Evolutionary conservation across 495 filamentous ascomycete genomes (phyloP).

Genomic region (Aspergillus asperescens): DNA sequence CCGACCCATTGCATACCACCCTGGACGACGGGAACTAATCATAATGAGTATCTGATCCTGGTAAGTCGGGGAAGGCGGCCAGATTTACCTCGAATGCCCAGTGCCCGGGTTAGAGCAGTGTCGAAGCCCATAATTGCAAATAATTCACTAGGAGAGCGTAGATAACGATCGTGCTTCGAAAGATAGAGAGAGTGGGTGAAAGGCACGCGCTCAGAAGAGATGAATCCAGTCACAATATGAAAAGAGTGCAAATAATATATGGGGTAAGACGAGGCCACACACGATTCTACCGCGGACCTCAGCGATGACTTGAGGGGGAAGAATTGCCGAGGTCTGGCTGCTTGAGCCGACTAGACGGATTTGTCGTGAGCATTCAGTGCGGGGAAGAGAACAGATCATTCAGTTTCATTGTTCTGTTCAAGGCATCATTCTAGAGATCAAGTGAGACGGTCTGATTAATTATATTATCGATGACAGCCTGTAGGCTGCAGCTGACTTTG

Average conservation of each 20-base stretch:
- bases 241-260: not conserved
- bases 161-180: not conserved
- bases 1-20: conserved; percentile 94
- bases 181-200: not conserved
- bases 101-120: conserved; percentile 79
- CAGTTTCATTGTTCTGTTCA: too few relatives aligned
- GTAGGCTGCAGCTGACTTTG: not conserved
- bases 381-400: not conserved
- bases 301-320: conserved; percentile 24
- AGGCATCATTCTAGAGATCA: too few relatives aligned
- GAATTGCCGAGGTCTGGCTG: conserved; percentile 34
- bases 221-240: not conserved
- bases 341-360: conserved; percentile 15
- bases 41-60: not conserved
- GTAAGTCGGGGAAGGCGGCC: not conserved
- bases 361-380: not conserved
- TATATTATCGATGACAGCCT: not conserved
- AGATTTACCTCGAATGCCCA: conserved; percentile 79
- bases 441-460: not conserved
- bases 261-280: not conserved
- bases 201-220: not conserved
- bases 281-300: conserved; percentile 24
- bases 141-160: not conserved
- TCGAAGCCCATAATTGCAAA: conserved; percentile 73
- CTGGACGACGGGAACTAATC: conserved; percentile 87